Percentiles rank a stretch among this genome's conserved stretches.
phyloP scores from a whole-genome alignment of 306 rosid species.

The Leucaena leucocephala region DNA sequence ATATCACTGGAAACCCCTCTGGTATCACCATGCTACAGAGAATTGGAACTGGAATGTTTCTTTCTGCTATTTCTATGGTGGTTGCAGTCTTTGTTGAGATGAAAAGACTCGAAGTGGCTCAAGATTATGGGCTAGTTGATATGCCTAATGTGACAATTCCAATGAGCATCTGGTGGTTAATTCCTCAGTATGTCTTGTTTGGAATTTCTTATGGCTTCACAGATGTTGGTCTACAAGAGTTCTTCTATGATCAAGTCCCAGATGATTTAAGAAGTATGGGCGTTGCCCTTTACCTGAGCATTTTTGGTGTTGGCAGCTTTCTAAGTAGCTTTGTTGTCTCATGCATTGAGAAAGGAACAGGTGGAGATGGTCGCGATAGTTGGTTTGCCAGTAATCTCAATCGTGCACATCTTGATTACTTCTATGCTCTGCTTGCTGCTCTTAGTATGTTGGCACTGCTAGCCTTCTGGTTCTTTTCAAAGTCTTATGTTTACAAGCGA shows the following conservation, averaged over 20 bases:
- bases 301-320: slow-evolving; percentile 65
- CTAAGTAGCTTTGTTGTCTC: slow-evolving; percentile 66
- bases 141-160: slow-evolving; percentile 58
- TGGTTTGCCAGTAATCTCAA: slow-evolving; percentile 74
- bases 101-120: slow-evolving; percentile 58
- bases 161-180: slow-evolving; percentile 78
- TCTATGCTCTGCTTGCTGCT: slow-evolving; percentile 63
- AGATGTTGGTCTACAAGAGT: slow-evolving; percentile 78
- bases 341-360: slow-evolving; percentile 36
- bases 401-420: slow-evolving; percentile 72
- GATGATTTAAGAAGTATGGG: slow-evolving; percentile 66
- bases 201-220: slow-evolving; percentile 65
- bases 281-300: slow-evolving; percentile 60
- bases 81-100: slow-evolving; percentile 63
- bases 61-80: slow-evolving; percentile 45
- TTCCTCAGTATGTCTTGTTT: slow-evolving; percentile 60
- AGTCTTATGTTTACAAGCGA: slow-evolving; percentile 33
- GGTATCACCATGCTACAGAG: slow-evolving; percentile 76
- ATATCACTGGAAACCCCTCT: slow-evolving; percentile 51
- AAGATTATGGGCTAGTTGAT: slow-evolving; percentile 56
- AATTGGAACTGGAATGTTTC: slow-evolving; percentile 62
- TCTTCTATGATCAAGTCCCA: slow-evolving; percentile 78
- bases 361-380: slow-evolving; percentile 41
- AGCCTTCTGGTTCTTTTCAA: slow-evolving; percentile 35
- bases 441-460: slow-evolving; percentile 40